Base-by-base conservation (phyloP, 2,329 filamentous ascomycete genomes). In the Blumeria hordei region DNA sequence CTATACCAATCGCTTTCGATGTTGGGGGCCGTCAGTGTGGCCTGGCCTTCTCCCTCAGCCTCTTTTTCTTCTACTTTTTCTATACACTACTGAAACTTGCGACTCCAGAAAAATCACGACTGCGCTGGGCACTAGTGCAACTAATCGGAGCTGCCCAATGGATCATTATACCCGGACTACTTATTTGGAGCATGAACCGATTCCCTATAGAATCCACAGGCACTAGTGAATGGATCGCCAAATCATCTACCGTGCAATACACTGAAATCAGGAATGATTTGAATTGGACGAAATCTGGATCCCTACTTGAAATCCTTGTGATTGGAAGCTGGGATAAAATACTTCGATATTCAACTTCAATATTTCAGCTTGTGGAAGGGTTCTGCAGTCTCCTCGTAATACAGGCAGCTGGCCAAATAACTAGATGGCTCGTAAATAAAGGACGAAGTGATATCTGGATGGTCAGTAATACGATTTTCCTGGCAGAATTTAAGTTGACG, bases 341-440 rank as follows among this genome's bases (percentile, higher is more conserved):
- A 53, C 69, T 98, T 68, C 77, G 82, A 64, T 96, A 93, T 72
- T 94, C 88, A 36, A 93, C 86, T 3, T 92, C 92, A 0, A 76
- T 94, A 54, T 98, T 96, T 71, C 92, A 98, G 70, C 73, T 98
- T 8, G 78, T 85, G 54, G 92, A 98, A 68, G 92, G 92, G 6
- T 98, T 98, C 70, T 96, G 92, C 72, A 96, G 87, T 64, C 71
- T 98, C 62, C 71, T 96, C 56, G 88, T 96, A 60, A 96, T 98
- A 56, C 92, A 98, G 69, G 87, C 88, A 16, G 83, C 85, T 12
- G 92, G 92, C 0, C 90, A 95, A 67, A 88, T 96, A 60, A 94
- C 92, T 18, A 78, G 86, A 67, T 96, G 88, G 82, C 76, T 96
- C 34, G 90, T 96, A 55, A 96, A 96, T 69, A 75, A 85, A 63